Evolutionary conservation across 257 asterid genomes (phyloP).

Genomic region (Solanum chmielewskii): DNA sequence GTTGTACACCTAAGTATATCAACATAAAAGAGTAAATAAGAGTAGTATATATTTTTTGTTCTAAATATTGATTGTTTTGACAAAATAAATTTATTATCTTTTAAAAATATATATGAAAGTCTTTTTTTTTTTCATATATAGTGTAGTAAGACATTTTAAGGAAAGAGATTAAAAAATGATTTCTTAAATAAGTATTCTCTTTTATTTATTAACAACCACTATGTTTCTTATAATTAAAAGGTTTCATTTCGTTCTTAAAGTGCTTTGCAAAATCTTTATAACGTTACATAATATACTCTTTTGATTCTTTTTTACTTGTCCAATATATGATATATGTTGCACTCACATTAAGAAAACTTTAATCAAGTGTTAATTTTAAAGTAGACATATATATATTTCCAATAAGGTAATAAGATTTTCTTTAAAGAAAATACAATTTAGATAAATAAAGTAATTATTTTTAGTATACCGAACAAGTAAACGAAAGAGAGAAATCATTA

Average conservation of each 20-base stretch:
- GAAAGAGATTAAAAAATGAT: neutral
- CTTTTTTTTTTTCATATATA: neutral
- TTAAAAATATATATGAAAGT: neutral
- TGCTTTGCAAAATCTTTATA: neutral
- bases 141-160: neutral
- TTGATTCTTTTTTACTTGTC: neutral
- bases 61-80: neutral
- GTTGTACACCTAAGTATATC: neutral
- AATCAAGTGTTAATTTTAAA: neutral
- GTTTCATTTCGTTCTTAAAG: neutral
- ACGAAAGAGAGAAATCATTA: neutral
- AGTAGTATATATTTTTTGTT: neutral
- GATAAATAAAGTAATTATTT: neutral
- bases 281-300: neutral
- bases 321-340: neutral
- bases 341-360: neutral
- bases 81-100: neutral
- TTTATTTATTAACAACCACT: neutral
- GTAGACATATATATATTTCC: neutral
- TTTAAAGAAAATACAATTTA: too few relatives aligned
- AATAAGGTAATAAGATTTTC: neutral
- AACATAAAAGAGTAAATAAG: neutral
- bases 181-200: neutral
- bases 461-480: too few relatives aligned
- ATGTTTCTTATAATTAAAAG: too few relatives aligned